Evolutionary conservation across 805 yeast species (phyloP).

Genomic region (Danielozyma ontarioensis): DNA sequence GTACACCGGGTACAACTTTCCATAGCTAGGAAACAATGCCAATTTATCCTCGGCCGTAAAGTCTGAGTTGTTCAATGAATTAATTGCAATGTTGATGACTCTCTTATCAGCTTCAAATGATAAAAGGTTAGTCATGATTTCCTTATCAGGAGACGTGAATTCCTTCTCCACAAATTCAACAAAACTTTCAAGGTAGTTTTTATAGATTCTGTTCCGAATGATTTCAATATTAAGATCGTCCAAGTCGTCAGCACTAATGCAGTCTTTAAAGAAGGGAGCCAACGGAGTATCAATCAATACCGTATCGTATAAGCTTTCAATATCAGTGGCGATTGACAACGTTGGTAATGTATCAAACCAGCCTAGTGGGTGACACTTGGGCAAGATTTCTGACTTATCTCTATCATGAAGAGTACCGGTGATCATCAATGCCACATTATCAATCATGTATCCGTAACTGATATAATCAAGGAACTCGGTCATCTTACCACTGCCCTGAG

Average conservation of each 20-base stretch:
- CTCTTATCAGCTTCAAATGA: slow-evolving; percentile 95
- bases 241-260: slow-evolving; percentile 80
- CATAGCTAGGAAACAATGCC: slow-evolving; percentile 73
- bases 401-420: slow-evolving; percentile 96
- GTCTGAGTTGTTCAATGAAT: slow-evolving; percentile 77
- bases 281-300: slow-evolving; percentile 95
- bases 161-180: slow-evolving; percentile 54
- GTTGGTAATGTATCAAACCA: slow-evolving; percentile 99
- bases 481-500: slow-evolving; percentile 78
- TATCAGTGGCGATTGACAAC: slow-evolving; percentile 87
- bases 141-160: slow-evolving; percentile 71
- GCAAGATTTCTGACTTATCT: slow-evolving; percentile 80
- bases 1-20: slow-evolving; percentile 69
- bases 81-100: slow-evolving; percentile 83
- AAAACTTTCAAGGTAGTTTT: slow-evolving; percentile 90
- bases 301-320: slow-evolving; percentile 86
- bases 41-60: slow-evolving; percentile 68
- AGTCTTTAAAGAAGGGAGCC: slow-evolving; percentile 92
- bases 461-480: slow-evolving; percentile 85
- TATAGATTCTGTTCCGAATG: slow-evolving; percentile 84
- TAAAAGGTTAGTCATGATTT: slow-evolving; percentile 72
- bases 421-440: slow-evolving; percentile 90
- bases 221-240: slow-evolving; percentile 96
- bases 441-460: slow-evolving; percentile 97
- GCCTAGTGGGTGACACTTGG: slow-evolving; percentile 93